A percentile compares a stretch with the other conserved stretches of the same genome.
phyloP scores from a whole-genome alignment of 179 eudicot genomes.

The Pouteria campechiana region DNA sequence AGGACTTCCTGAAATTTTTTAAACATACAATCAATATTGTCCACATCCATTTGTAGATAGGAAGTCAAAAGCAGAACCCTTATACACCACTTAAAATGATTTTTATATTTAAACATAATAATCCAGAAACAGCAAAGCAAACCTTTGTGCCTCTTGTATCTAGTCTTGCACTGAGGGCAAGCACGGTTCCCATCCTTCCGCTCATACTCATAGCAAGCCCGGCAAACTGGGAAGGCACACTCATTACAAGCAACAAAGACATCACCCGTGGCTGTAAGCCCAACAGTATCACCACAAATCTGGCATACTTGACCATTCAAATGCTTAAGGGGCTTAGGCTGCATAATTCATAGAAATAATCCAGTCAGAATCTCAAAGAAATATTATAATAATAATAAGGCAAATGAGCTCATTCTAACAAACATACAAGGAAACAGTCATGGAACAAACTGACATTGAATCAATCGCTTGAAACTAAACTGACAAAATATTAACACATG shows the following conservation, averaged over 20 bases:
- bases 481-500: neutral
- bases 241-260: constrained; percentile 89
- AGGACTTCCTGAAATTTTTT: constrained; percentile 45
- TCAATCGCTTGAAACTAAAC: too few relatives aligned
- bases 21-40: too few relatives aligned
- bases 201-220: constrained; percentile 88
- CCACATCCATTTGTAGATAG: too few relatives aligned
- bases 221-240: constrained; percentile 88
- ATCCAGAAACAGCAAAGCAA: constrained; percentile 4
- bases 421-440: too few relatives aligned
- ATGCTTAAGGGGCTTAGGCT: constrained; percentile 51
- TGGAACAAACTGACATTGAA: too few relatives aligned
- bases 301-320: constrained; percentile 67
- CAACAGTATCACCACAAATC: constrained; percentile 81
- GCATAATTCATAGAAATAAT: constrained; percentile 10
- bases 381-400: neutral
- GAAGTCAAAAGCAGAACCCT: too few relatives aligned
- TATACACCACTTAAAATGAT: too few relatives aligned
- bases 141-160: constrained; percentile 87
- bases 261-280: constrained; percentile 39
- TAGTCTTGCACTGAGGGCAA: constrained; percentile 90
- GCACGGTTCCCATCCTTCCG: constrained; percentile 81
- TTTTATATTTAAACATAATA: neutral
- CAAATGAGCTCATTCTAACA: too few relatives aligned
- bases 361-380: neutral